phyloP scores from a whole-genome alignment of 306 rosid species.

The Lablab purpureus region DNA sequence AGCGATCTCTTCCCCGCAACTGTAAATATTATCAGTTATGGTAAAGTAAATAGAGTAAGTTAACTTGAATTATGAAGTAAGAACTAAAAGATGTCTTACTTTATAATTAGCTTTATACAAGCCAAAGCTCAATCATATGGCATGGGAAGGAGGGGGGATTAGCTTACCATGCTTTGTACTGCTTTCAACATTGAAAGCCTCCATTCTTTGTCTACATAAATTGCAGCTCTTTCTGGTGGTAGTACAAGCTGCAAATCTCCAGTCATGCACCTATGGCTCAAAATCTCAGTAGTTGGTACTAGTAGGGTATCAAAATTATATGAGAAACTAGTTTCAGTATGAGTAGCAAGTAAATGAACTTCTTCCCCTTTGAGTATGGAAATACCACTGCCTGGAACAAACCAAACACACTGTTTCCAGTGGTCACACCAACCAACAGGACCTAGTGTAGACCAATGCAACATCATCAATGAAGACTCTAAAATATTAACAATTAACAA shows the following conservation, averaged over 20 bases:
- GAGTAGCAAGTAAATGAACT: conserved; percentile 66
- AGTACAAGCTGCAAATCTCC: conserved; percentile 63
- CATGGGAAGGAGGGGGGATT: conserved; percentile 32
- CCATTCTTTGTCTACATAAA: conserved; percentile 83
- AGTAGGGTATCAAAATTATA: conserved; percentile 59
- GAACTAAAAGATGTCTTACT: conserved; percentile 30
- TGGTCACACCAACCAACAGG: conserved; percentile 89
- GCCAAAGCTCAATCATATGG: conserved; percentile 32
- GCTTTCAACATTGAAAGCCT: conserved; percentile 70
- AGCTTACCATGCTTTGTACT: conserved; percentile 57
- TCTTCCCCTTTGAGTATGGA: conserved; percentile 64
- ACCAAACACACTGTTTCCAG: conserved; percentile 99
- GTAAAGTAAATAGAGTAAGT: conserved; percentile 38
- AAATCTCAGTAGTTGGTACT: conserved; percentile 50
- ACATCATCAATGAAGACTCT: conserved; percentile 35
- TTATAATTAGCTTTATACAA: conserved; percentile 20
- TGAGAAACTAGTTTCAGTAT: conserved; percentile 68
- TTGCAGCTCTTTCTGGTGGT: conserved; percentile 82
- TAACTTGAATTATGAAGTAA: conserved; percentile 21
- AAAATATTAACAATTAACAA: not conserved
- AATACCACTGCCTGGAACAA: conserved; percentile 79
- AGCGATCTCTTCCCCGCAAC: conserved; percentile 71
- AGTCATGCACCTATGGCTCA: conserved; percentile 45
- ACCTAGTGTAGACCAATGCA: conserved; percentile 60
- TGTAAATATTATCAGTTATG: conserved; percentile 47